Evolutionary conservation across 2,329 filamentous ascomycete genomes (phyloP).

Genomic region (Pyricularia sp.): DNA sequence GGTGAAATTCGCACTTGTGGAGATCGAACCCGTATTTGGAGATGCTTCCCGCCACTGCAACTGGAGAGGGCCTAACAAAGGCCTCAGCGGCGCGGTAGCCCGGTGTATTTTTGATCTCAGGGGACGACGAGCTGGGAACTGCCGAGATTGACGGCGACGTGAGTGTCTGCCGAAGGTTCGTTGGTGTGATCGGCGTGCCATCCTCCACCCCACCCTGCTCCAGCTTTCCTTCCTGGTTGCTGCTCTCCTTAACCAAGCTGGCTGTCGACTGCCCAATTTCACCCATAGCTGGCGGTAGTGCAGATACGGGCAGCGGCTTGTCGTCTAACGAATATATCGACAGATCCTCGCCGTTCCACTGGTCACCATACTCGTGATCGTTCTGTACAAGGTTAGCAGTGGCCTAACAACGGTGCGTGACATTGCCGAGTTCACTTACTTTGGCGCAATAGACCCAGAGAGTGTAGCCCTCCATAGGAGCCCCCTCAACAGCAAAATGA

Average conservation of each 20-base stretch:
- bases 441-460: constrained; percentile 78
- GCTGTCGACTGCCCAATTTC: constrained; percentile 33
- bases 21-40: constrained; percentile 73
- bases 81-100: constrained; percentile 89
- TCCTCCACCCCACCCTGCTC: constrained; percentile 33
- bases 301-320: constrained; percentile 45
- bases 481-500: constrained; percentile 83
- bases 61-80: constrained; percentile 77
- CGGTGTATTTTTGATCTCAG: constrained; percentile 51
- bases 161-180: constrained; percentile 66
- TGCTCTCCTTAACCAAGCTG: constrained; percentile 26
- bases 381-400: constrained; percentile 43
- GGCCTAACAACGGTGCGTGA: not conserved
- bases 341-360: constrained; percentile 96
- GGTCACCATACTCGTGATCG: constrained; percentile 78
- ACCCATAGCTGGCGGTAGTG: constrained; percentile 32
- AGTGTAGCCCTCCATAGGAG: constrained; percentile 74
- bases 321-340: constrained; percentile 87
- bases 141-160: constrained; percentile 56
- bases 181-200: constrained; percentile 56
- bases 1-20: constrained; percentile 63
- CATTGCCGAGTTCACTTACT: constrained; percentile 31
- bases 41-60: constrained; percentile 64
- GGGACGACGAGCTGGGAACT: constrained; percentile 29
- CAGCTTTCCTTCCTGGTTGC: not conserved